Evolutionary conservation across 2,329 filamentous ascomycete species (phyloP), one percentile per base, ranked within the genome.

Genomic region (Trichoderma koningiopsis): DNA sequence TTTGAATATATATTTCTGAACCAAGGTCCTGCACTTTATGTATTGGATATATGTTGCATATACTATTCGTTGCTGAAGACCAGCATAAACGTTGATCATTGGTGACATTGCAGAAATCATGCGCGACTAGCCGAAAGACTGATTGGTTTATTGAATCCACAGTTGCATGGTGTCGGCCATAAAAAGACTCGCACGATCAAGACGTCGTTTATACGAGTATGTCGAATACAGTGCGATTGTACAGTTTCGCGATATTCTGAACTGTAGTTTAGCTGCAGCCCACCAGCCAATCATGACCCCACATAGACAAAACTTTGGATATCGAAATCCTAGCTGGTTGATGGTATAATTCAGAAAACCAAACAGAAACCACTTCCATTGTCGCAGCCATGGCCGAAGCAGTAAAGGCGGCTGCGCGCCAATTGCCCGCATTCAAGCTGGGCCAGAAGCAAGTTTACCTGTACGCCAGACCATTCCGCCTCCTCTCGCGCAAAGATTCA

Each of bases 381-480:
- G 22, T 49, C 72, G 65, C 72, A 75, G 77, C 72, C 70, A 83
- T 83, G 81, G 79, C 81, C 49, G 77, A 80, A 71, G 77, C 77
- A 78, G 79, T 77, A 47, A 80, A 78, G 72, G 77, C 74, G 59
- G 77, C 76, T 47, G 79, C 78, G 40, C 78, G 80, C 70, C 77
- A 79, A 74, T 76, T 78, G 70, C 81, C 83, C 63, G 76, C 76
- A 72, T 86, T 86, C 73, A 82, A 76, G 72, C 76, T 87, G 66
- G 87, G 87, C 37, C 77, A 77, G 70, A 88, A 88, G 76, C 79
- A 87, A 73, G 77, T 89, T 56, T 89, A 82, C 71, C 77, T 89
- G 87, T 89, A 77, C 72, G 85, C 16, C 37, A 22, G 56, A 14
- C 2, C 56, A 14, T 13, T 5, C 3, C 2, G 3, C 19, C 24